Evolutionary conservation across 495 filamentous ascomycete species (phyloP), one percentile per base, ranked within the genome.

Genomic region (Arthonia radiata): DNA sequence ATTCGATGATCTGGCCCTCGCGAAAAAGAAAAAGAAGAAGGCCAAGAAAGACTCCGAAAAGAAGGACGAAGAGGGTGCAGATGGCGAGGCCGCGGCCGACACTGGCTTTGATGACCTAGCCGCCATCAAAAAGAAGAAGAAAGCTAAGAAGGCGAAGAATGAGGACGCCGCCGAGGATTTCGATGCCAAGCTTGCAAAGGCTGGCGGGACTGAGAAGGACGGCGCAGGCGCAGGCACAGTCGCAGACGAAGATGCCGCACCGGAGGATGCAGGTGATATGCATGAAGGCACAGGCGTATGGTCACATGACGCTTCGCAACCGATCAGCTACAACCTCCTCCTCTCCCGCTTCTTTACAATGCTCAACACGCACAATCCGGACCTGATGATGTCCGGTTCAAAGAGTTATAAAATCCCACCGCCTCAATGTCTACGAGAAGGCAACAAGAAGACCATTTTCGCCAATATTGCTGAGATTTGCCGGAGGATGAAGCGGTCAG

Each of bases 401-500:
- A 78, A 76, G 54, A 82, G 74, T 42, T 97, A 97, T 61, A 93
- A 93, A 63, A 97, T 97, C 40, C 89, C 86, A 11, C 86, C 86
- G 8, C 86, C 86, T n/a, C 89, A 97, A 57, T 91, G 83, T 53
- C 61, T 94, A 25, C 81, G 89, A 54, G 89, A 97, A 78, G 86
- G 86, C 47, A 94, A 94, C 66, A 92, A 91, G 65, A 92, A 91
- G 73, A 94, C 86, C 28, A 90, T 94, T 41, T 97, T 93, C 46
- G 86, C 86, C 52, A 97, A 97, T 56, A 80, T 97, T 40, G 61
- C 73, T 31, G 79, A 89, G 45, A 90, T 90, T 37, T 74, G 68
- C 54, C 76, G 76, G 54, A 62, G 78, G 32, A 86, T 97, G 82
- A 97, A 97, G 69, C 64, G 86, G 44, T 74, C 71, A 37, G 83